phyloP scores from a whole-genome alignment of 2,329 filamentous ascomycete genomes.

The Cladophialophora immunda region DNA sequence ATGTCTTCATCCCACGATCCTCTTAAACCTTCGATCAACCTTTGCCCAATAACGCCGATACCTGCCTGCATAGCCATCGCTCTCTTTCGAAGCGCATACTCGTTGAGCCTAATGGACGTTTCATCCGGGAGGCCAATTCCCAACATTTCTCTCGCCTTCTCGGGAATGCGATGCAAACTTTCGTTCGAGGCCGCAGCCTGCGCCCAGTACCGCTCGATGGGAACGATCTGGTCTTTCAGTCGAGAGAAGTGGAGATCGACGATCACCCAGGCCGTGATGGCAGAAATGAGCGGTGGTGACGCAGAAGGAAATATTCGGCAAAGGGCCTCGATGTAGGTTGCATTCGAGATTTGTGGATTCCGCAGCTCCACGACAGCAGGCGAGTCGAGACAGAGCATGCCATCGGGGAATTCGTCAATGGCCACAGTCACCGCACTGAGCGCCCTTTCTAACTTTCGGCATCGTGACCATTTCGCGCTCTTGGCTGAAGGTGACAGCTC shows the following conservation, averaged over 20 bases:
- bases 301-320: constrained; percentile 34
- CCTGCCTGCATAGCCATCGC: constrained; percentile 19
- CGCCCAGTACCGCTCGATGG: constrained; percentile 17
- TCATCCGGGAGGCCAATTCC: constrained; percentile 29
- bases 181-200: constrained; percentile 18
- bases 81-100: constrained; percentile 24
- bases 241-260: constrained; percentile 35
- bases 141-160: constrained; percentile 35
- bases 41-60: constrained; percentile 27
- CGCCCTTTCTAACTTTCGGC: constrained; percentile 24
- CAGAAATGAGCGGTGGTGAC: constrained; percentile 21
- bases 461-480: constrained; percentile 27
- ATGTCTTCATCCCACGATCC: constrained; percentile 37
- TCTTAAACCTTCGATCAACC: constrained; percentile 31
- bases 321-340: constrained; percentile 29
- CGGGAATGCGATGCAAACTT: constrained; percentile 29
- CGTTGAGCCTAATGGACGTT: constrained; percentile 15
- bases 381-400: constrained; percentile 32
- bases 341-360: constrained; percentile 19
- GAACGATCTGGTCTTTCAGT: constrained; percentile 11
- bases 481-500: constrained; percentile 19
- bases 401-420: constrained; percentile 31
- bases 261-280: constrained; percentile 38
- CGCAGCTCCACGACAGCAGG: constrained; percentile 24
- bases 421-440: constrained; percentile 31